Conservation (phyloP, 345 rosid species). For the Ceriops tagal region DNA sequence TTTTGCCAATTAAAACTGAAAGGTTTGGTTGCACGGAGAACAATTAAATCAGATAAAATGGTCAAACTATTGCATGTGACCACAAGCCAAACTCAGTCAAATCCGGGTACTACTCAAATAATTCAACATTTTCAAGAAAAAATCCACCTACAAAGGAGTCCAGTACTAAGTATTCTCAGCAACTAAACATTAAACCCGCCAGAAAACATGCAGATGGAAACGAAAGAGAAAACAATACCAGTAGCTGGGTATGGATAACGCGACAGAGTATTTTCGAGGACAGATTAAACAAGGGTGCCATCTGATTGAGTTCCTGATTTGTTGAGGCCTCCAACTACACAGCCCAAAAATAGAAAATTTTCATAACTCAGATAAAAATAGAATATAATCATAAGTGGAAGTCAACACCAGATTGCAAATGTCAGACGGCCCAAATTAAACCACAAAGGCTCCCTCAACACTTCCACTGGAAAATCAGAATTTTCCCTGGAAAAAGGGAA, state of each 20-base stretch:
- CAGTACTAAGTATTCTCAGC: background rate
- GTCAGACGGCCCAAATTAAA: background rate
- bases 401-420: conserved; percentile 4
- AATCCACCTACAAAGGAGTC: background rate
- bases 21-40: background rate
- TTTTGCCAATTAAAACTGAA: background rate
- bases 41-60: background rate
- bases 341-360: conserved; percentile 22
- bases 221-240: conserved; percentile 42
- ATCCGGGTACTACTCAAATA: background rate
- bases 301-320: conserved; percentile 69
- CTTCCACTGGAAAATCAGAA: background rate
- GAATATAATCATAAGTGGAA: conserved; percentile 10
- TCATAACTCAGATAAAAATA: conserved; percentile 7
- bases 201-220: background rate
- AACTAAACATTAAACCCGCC: conserved; percentile 3
- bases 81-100: background rate
- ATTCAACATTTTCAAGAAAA: background rate
- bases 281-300: conserved; percentile 62
- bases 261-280: conserved; percentile 81
- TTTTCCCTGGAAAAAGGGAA: conserved; percentile 2
- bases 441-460: background rate
- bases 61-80: background rate
- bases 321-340: conserved; percentile 81
- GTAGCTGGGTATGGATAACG: conserved; percentile 64